Conservation (phyloP, 192 early-diverging fungal genomes). For the Podochytrium sp. region DNA sequence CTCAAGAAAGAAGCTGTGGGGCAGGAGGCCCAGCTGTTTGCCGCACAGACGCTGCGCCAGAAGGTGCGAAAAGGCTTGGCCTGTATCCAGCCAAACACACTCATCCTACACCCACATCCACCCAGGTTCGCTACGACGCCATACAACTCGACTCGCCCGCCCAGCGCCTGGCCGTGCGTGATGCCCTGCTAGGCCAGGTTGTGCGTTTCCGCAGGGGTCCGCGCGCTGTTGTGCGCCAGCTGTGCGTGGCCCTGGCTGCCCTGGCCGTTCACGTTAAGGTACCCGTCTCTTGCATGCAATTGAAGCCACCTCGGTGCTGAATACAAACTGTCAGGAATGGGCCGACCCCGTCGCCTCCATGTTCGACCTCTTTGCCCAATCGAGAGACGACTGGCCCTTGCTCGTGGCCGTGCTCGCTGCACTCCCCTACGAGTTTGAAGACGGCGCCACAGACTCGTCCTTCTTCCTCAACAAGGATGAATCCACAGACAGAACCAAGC, state of each 20-base stretch:
- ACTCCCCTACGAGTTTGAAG: slow-evolving; percentile 82
- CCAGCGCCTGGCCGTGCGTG: slow-evolving; percentile 65
- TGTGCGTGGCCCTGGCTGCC: slow-evolving; percentile 83
- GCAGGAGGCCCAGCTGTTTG: slow-evolving; percentile 76
- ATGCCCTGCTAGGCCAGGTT: slow-evolving; percentile 77
- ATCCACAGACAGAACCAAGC: background rate
- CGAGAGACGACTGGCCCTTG: slow-evolving; percentile 59
- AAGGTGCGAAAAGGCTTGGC: slow-evolving; percentile 65
- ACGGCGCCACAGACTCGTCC: slow-evolving; percentile 5
- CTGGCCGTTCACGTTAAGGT: slow-evolving; percentile 75
- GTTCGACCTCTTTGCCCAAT: slow-evolving; percentile 64
- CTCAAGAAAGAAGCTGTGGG: slow-evolving; percentile 60
- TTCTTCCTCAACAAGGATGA: slow-evolving; percentile 6
- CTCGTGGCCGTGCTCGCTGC: slow-evolving; percentile 83
- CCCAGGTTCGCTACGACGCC: slow-evolving; percentile 78
- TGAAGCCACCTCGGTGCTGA: no score
- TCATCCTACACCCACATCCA: background rate
- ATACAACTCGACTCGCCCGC: slow-evolving; percentile 70
- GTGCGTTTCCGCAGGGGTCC: slow-evolving; percentile 56
- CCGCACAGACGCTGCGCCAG: slow-evolving; percentile 90
- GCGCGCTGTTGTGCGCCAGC: slow-evolving; percentile 74
- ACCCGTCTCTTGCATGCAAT: no score
- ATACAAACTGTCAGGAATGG: slow-evolving; percentile 62
- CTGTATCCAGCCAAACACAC: slow-evolving; percentile 1
- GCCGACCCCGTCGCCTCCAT: slow-evolving; percentile 77